These are phyloP conservation scores for Psilocybe subaeruginosa DNA, from an alignment of 768 basidiomycete species.

Conservation along the genomic window DNA sequence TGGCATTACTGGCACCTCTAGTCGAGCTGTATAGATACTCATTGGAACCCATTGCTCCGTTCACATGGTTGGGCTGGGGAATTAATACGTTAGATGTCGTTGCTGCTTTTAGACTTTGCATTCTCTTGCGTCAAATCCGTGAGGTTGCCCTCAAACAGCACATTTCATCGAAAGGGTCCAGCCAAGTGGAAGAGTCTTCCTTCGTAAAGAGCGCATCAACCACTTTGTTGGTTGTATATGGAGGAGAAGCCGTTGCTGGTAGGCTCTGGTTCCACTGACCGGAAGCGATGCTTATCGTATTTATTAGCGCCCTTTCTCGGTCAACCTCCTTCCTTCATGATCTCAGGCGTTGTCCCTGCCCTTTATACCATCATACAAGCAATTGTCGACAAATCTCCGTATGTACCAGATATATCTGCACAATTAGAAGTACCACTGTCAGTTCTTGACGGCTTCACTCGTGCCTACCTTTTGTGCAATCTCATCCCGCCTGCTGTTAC, in stretches of 20 bases:
- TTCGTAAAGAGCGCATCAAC: conserved; percentile 60
- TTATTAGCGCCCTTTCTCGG: conserved; percentile 62
- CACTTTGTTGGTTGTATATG: conserved; percentile 72
- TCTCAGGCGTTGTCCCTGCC: conserved; percentile 66
- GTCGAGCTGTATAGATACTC: conserved; percentile 54
- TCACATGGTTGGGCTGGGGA: conserved; percentile 64
- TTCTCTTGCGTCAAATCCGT: conserved; percentile 68
- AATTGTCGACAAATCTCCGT: conserved; percentile 62
- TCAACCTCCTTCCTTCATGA: conserved; percentile 76
- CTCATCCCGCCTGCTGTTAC: conserved; percentile 74
- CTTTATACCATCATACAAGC: conserved; percentile 67
- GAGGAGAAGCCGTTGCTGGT: conserved; percentile 77
- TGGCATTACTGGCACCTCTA: conserved; percentile 43
- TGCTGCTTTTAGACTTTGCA: conserved; percentile 70
- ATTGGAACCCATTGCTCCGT: conserved; percentile 63
- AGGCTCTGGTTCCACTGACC: conserved; percentile 23
- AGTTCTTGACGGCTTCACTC: conserved; percentile 76
- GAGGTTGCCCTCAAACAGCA: conserved; percentile 46
- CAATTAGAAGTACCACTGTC: conserved; percentile 72
- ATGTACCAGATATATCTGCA: conserved; percentile 51
- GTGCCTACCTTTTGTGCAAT: conserved; percentile 78
- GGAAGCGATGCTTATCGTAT: conserved; percentile 1
- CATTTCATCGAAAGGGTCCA: conserved; percentile 37
- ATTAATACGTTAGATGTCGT: conserved; percentile 69
- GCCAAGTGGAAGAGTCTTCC: conserved; percentile 49